These are phyloP conservation scores for Colletotrichum lindemuthianum DNA, from an alignment of 2,329 filamentous ascomycete genomes.

Conservation along the genomic window DNA sequence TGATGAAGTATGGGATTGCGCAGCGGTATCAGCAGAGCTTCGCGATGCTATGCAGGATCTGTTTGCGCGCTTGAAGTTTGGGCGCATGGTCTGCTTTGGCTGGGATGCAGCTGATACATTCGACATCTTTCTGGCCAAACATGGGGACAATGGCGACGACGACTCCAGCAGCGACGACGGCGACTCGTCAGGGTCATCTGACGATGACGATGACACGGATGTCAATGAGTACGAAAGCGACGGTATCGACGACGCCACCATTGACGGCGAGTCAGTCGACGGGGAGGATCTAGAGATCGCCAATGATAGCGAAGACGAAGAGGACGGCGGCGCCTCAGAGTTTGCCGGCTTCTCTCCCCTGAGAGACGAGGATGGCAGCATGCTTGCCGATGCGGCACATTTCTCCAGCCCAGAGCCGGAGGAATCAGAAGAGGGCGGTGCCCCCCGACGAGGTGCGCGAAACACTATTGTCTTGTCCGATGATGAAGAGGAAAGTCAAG, in stretches of 20 bases:
- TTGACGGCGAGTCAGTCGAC: constrained; percentile 28
- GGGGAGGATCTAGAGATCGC: constrained; percentile 35
- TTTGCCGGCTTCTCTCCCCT: constrained; percentile 23
- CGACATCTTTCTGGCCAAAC: constrained; percentile 21
- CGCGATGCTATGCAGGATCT: background rate
- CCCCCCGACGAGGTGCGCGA: constrained; percentile 37
- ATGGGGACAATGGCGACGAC: constrained; percentile 1
- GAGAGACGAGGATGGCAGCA: constrained; percentile 32
- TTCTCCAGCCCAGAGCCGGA: constrained; percentile 46
- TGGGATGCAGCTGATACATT: constrained; percentile 27
- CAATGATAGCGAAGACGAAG: constrained; percentile 40
- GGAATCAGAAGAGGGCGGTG: constrained; percentile 10
- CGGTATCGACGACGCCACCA: constrained; percentile 49
- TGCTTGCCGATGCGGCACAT: constrained; percentile 32
- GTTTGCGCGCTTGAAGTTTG: constrained; percentile 7
- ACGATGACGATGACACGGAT: constrained; percentile 22
- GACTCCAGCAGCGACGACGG: constrained; percentile 30
- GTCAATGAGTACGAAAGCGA: constrained; percentile 50
- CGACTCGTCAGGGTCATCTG: background rate
- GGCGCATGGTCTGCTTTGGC: constrained; percentile 24
- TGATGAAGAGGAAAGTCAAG: constrained; percentile 7
- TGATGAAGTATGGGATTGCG: constrained; percentile 24
- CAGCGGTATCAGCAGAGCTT: background rate
- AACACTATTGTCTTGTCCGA: constrained; percentile 39
- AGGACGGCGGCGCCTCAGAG: constrained; percentile 33